Conservation (phyloP, 1,284 basidiomycete genomes). For the Paramarasmius palmivorus region DNA sequence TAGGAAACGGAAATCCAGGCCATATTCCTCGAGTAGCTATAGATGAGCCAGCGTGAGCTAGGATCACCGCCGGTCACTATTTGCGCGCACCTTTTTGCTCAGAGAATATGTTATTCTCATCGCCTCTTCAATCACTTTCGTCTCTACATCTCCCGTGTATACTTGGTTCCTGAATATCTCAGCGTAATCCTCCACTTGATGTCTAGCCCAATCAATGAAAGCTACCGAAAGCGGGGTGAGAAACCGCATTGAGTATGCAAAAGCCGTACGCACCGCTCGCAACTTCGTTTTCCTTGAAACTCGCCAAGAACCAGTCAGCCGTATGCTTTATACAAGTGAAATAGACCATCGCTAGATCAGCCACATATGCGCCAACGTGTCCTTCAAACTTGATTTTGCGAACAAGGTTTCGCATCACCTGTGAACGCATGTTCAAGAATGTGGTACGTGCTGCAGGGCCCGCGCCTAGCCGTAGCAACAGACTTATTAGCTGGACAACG, state of each 20-base stretch:
- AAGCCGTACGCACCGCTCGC: constrained; percentile 71
- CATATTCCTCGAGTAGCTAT: constrained; percentile 67
- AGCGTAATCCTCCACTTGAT: constrained; percentile 83
- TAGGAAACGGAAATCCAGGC: constrained; percentile 89
- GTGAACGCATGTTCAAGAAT: constrained; percentile 80
- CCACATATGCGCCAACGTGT: constrained; percentile 79
- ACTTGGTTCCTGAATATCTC: constrained; percentile 91
- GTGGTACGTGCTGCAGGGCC: constrained; percentile 80
- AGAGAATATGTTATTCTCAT: constrained; percentile 74
- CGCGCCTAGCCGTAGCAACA: constrained; percentile 76
- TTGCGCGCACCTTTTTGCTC: constrained; percentile 69
- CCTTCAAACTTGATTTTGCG: constrained; percentile 92
- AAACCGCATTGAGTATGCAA: constrained; percentile 5
- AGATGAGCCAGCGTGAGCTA: too few species aligned
- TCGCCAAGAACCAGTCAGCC: constrained; percentile 95
- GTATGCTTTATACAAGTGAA: constrained; percentile 94
- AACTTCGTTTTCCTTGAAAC: constrained; percentile 93
- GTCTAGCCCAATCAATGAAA: constrained; percentile 93
- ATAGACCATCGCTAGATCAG: constrained; percentile 79
- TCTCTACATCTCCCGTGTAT: constrained; percentile 78
- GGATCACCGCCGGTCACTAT: too few species aligned
- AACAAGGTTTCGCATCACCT: constrained; percentile 75
- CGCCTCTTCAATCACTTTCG: constrained; percentile 72
- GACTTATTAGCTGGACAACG: constrained; percentile 71
- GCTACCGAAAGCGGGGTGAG: constrained; percentile 43